phyloP scores from a whole-genome alignment of 139 green algal species.

The Closterium sp. region DNA sequence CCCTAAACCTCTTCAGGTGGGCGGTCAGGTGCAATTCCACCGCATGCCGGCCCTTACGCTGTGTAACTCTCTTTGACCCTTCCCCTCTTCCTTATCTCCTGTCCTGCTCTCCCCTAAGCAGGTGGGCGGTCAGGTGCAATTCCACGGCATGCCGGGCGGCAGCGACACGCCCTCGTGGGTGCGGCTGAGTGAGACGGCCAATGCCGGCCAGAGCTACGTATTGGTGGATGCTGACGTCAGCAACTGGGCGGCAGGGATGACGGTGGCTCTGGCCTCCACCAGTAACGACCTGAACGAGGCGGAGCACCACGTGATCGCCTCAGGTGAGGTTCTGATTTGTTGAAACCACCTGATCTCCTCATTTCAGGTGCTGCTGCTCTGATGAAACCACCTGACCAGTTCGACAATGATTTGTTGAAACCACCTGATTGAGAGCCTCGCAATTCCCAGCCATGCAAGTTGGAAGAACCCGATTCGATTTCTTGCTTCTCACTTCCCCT shows the following conservation, averaged over 20 bases:
- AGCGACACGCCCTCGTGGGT: slow-evolving; percentile 6
- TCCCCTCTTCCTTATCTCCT: too few species aligned
- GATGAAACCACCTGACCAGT: too few species aligned
- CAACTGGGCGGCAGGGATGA: slow-evolving; percentile 12
- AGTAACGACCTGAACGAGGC: slow-evolving; percentile 43
- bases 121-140: slow-evolving; percentile 25
- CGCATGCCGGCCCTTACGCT: slow-evolving; percentile 22
- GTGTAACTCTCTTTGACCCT: too few species aligned
- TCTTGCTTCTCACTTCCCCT: too few species aligned
- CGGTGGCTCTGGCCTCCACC: slow-evolving; percentile 22
- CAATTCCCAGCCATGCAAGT: too few species aligned
- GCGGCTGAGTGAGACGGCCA: slow-evolving; percentile 11
- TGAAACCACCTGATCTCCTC: too few species aligned
- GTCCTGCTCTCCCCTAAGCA: too few species aligned
- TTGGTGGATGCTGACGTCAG: slow-evolving; percentile 20
- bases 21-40: slow-evolving; percentile 18
- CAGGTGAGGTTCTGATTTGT: too few species aligned
- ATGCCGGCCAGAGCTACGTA: background rate
- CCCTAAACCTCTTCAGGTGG: slow-evolving; percentile 3
- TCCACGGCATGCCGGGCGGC: slow-evolving; percentile 30
- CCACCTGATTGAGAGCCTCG: too few species aligned
- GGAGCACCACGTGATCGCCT: slow-evolving; percentile 17
- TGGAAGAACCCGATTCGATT: too few species aligned
- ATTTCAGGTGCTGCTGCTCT: too few species aligned
- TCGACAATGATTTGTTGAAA: too few species aligned